These are phyloP conservation scores for Phytomonas francai DNA, from an alignment of 208 protist species.

Conservation along the genomic window DNA sequence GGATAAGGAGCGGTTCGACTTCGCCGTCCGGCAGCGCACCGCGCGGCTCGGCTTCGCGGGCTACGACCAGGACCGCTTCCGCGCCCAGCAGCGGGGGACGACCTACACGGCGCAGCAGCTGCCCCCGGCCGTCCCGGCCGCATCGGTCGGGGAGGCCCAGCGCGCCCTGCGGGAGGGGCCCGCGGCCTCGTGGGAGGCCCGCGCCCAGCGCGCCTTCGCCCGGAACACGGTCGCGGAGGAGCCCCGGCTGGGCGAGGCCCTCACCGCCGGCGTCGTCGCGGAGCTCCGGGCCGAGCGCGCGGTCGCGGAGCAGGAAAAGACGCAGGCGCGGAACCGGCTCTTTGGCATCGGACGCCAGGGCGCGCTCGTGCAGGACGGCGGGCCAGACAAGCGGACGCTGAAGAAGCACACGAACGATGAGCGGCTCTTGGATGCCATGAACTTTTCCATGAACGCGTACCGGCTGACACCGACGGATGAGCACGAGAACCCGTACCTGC, in stretches of 20 bases:
- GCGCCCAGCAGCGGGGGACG: conserved; percentile 65
- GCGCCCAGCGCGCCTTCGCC: conserved; percentile 35
- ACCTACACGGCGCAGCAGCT: conserved; percentile 64
- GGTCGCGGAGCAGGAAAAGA: conserved; percentile 14
- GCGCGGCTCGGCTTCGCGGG: conserved; percentile 57
- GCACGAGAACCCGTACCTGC: conserved; percentile 68
- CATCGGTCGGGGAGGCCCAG: conserved; percentile 78
- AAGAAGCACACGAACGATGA: conserved; percentile 82
- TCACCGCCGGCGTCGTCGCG: conserved; percentile 48
- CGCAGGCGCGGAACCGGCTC: conserved; percentile 51
- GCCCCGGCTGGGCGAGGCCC: conserved; percentile 64
- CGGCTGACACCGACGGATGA: conserved; percentile 59
- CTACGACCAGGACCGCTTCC: conserved; percentile 81
- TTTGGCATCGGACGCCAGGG: conserved; percentile 83
- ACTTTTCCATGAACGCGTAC: conserved; percentile 63
- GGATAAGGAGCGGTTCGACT: conserved; percentile 79
- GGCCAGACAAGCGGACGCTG: conserved; percentile 63
- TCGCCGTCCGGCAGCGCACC: conserved; percentile 65
- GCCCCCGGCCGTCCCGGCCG: conserved; percentile 28
- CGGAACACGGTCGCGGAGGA: conserved; percentile 59
- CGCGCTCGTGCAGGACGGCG: conserved; percentile 80
- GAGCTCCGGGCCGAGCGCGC: conserved; percentile 23
- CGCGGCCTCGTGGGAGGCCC: conserved; percentile 25
- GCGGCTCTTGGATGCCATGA: conserved; percentile 65
- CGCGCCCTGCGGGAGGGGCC: conserved; percentile 32